Evolutionary conservation across 2,329 filamentous ascomycete genomes (phyloP), one percentile per base, ranked within the genome.

Genomic region (Chaetomiaceae sp.): DNA sequence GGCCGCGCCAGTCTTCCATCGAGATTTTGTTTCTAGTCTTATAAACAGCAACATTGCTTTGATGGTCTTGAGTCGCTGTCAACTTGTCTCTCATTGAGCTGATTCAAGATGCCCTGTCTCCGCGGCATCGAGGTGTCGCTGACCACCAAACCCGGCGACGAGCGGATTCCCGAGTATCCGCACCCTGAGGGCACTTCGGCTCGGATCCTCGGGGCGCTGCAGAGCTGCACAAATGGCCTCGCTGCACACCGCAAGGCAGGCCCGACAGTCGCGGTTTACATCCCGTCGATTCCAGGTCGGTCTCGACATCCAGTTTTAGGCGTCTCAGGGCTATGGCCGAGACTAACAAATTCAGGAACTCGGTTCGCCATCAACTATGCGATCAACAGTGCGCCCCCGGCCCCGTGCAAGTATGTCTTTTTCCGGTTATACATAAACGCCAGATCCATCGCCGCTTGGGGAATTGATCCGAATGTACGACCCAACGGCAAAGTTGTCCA

Each of bases 381-480:
- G 5, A 62, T 82, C 54, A 63, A 63, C 42, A 66, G 64, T 38
- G 58, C 53, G 6, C 59, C 64, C 1, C 67, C 67, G 1, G 59
- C 61, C 2, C 68, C 63, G 16, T 65, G 70, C 34, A 66, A 62
- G 48, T 75, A 72, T 56, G 63, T 81, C 9, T 79, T 76, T 65
- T 82, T 82, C 66, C 81, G 78, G 59, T 65, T 82, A 48, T 70
- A 70, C 51, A 73, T 82, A 62, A 82, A 84, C 56, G 78, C 78
- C 14, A 72, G 74, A 14, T 70, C 72, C 16, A 67, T 77, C n/a
- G 69, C 75, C 2, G 75, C 74, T 3, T 84, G 78, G 74, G 79
- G 80, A 2, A 69, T 75, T 18, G 69, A 78, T 51, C 64, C 73
- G 14, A 61, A 60, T 13, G 59, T 56, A 3, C 65, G 64, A 43